Evolutionary conservation across 2,329 filamentous ascomycete genomes (phyloP), one percentile per base, ranked within the genome.

Genomic region (Aotearoamyces nothofagi): DNA sequence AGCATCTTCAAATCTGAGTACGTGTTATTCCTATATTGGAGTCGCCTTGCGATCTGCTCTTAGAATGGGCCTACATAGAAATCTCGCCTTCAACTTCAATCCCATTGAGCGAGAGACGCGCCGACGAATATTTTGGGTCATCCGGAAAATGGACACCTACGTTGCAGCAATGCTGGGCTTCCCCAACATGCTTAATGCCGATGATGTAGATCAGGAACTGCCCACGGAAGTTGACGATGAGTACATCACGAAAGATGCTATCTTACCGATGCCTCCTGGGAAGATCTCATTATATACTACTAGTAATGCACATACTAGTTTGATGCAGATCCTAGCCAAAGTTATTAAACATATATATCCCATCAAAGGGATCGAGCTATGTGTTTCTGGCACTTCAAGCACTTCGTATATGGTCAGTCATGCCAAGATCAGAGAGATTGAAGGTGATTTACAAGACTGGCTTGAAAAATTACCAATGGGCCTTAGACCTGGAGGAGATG

Each of bases 21-120:
- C 73, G 7, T 87, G 80, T 47, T 87, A 87, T 50, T 71, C 78
- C 0, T 84, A 82, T 41, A 66, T 87, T 26, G 80, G 80, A 5
- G 78, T 87, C 41, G 80, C 78, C 2, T 57, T 86, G 27, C 69
- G 79, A 28, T 77, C 78, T 5, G 72, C 78, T n/a, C 54, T 87
- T 17, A 69, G 79, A 15, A 74, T 87, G 54, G 81, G 81, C 5
- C 58, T 87, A 15, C 81, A 90, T 49, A 74, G 81, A 29, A 69
- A 78, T 34, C 55, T 87, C 5, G 60, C 72, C 26, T 63, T 69
- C 31, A 63, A 64, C 32, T 63, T 78, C 30, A 63, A 66, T 27
- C 60, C 68, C 3, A 66, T 79, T 32, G 72, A 78, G 42, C 59
- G 67, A 29, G 70, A 79, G 51, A 61, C 66, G 12, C 62, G 74